phyloP scores from a whole-genome alignment of 2,329 filamentous ascomycete species.

The Chrysoporthe deuterocubensis region DNA sequence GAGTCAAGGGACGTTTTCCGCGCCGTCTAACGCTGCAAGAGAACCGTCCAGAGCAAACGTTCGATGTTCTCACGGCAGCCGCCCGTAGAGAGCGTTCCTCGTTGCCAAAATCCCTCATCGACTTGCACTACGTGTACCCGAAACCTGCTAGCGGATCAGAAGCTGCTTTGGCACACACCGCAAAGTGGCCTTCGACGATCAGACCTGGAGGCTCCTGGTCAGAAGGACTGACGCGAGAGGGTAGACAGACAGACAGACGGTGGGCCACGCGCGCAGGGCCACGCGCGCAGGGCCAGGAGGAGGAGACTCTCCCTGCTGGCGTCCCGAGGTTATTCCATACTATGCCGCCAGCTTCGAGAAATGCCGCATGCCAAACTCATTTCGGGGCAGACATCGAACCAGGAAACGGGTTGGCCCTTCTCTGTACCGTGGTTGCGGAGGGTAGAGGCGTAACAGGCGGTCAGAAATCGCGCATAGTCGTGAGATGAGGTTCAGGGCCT shows the following conservation, averaged over 20 bases:
- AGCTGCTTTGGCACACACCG: background rate
- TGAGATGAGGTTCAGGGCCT: constrained; percentile 16
- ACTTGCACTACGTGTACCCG: background rate
- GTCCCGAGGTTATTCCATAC: background rate
- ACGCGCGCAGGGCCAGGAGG: background rate
- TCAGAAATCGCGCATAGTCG: constrained; percentile 28
- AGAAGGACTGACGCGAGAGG: background rate
- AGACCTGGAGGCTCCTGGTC: background rate
- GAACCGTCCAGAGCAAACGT: no score
- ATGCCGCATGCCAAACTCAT: constrained; percentile 20
- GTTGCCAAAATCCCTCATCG: background rate
- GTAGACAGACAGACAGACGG: no score
- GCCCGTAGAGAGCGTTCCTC: background rate
- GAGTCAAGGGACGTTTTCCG: no score
- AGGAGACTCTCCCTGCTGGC: background rate
- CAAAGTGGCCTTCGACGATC: no score
- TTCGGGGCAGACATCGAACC: background rate
- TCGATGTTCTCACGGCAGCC: background rate
- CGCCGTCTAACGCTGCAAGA: no score
- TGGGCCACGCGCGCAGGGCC: background rate
- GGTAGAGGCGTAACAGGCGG: constrained; percentile 27
- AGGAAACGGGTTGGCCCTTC: background rate
- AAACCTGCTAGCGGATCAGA: background rate
- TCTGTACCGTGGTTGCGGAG: background rate
- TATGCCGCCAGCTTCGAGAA: constrained; percentile 6